Base-by-base conservation (phyloP, 164 flowering plant genomes). In the Dillenia turbinata region DNA sequence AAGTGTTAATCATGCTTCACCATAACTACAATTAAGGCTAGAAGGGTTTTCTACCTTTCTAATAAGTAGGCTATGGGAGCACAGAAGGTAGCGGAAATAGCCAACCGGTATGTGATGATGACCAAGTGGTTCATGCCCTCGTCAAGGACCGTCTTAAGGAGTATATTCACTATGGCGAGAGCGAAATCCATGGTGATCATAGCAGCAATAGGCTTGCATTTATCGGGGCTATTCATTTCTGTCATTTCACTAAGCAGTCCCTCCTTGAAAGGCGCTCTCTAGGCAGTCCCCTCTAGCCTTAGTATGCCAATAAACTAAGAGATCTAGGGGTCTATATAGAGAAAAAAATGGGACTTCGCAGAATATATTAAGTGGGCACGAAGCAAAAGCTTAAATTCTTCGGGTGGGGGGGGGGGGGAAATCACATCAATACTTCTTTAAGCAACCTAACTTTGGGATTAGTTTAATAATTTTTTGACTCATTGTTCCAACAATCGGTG, bases 91-190 rank as follows among this genome's bases (percentile, higher is more conserved):
- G 85, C 33, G 16, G 89, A 58, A 57, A 83, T 65, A 0, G 69
- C 44, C 12, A 75, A 80, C n/a, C 98, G 74, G 67, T 85, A 90
- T 2, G 88, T 75, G 68, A 86, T 62, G 17, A 86, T 54, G 19
- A 88, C 81, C 49, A 85, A 69, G 62, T 71, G 84, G 66, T 75
- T 71, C 59, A 80, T 66, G 16, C 93, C 96, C 15, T 71, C 67
- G 63, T 79, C 76, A 49, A 92, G 83, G 22, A 80, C 88, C 57
- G 73, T 79, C 85, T 92, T 83, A 53, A 83, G 79, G 51, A 92
- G 81, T 55, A 90, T 58, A 70, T 90, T 86, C 58, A 85, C 78
- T 9, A 69, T 17, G 15, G 95, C 89, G 14, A 92, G 77, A 3
- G 78, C 80, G 40, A 86, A 73, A 47, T 79, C 75, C 44, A 85